Conservation (phyloP, 805 yeast genomes). For the Ogataea paradorogensis region DNA sequence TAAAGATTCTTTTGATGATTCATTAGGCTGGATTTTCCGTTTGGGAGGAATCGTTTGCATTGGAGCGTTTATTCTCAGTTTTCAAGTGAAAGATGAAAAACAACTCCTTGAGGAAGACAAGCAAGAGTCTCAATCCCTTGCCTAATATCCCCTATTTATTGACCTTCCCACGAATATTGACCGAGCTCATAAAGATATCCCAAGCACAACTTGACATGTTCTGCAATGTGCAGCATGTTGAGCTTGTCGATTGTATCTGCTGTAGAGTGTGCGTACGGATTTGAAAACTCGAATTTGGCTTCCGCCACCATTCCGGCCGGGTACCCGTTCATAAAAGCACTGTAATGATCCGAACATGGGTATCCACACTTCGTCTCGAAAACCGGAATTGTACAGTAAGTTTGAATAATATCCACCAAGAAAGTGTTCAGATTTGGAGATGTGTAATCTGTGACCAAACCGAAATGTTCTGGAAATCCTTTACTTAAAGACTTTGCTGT, state of each 20-base stretch:
- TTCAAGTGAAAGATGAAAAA: slow-evolving; percentile 41
- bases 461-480: slow-evolving; percentile 64
- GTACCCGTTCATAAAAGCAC: slow-evolving; percentile 79
- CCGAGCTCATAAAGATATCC: slow-evolving; percentile 71
- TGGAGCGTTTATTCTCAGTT: slow-evolving; percentile 43
- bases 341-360: slow-evolving; percentile 91
- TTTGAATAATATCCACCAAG: slow-evolving; percentile 55
- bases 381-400: slow-evolving; percentile 66
- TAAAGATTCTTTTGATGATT: slow-evolving; percentile 35
- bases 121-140: slow-evolving; percentile 5
- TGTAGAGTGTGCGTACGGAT: slow-evolving; percentile 71
- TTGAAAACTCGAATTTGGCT: slow-evolving; percentile 59
- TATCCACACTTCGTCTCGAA: slow-evolving; percentile 83
- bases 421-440: slow-evolving; percentile 54
- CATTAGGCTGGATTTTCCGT: slow-evolving; percentile 56
- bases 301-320: slow-evolving; percentile 86
- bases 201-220: slow-evolving; percentile 75
- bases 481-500: slow-evolving; percentile 48
- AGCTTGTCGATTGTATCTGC: slow-evolving; percentile 79
- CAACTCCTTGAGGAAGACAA: slow-evolving; percentile 36
- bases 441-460: slow-evolving; percentile 75
- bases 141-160: slow-evolving; percentile 1
- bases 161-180: slow-evolving; percentile 3
- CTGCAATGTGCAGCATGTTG: slow-evolving; percentile 73
- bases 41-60: slow-evolving; percentile 51